phyloP scores from a whole-genome alignment of 164 flowering plant genomes.

The Magnolia kwangsiensis region DNA sequence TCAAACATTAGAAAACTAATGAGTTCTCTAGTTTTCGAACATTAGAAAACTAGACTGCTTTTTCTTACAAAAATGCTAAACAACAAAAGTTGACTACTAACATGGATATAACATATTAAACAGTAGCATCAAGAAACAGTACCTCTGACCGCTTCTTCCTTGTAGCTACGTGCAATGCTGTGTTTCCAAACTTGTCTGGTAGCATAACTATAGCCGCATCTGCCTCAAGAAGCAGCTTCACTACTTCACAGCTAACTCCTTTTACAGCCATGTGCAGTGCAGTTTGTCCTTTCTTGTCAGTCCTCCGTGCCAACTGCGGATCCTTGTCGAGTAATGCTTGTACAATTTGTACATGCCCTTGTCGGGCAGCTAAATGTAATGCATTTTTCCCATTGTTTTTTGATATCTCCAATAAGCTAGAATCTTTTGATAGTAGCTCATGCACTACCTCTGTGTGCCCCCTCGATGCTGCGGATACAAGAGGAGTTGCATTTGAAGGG shows the following conservation, averaged over 20 bases:
- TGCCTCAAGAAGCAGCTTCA: constrained; percentile 67
- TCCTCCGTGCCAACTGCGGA: constrained; percentile 71
- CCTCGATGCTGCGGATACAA: constrained; percentile 71
- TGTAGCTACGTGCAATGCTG: constrained; percentile 83
- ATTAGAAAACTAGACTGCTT: neutral
- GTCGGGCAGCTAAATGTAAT: constrained; percentile 70
- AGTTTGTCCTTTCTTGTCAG: constrained; percentile 87
- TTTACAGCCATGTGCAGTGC: constrained; percentile 91
- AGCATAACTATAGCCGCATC: constrained; percentile 91
- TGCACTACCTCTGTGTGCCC: constrained; percentile 72
- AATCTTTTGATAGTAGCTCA: constrained; percentile 57
- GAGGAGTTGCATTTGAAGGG: constrained; percentile 75
- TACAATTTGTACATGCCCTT: constrained; percentile 82
- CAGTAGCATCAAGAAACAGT: constrained; percentile 9
- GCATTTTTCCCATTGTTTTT: constrained; percentile 81
- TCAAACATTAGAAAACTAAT: no score
- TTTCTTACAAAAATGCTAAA: neutral
- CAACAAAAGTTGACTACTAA: neutral
- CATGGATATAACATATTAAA: neutral
- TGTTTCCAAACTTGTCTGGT: constrained; percentile 75
- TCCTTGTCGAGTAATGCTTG: constrained; percentile 63
- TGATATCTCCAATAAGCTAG: constrained; percentile 57
- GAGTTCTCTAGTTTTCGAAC: neutral
- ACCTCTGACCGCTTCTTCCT: constrained; percentile 86
- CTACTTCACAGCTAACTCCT: constrained; percentile 68